Evolutionary conservation across 2,329 filamentous ascomycete species (phyloP), one percentile per base, ranked within the genome.

Genomic region (Xylaria sp.): DNA sequence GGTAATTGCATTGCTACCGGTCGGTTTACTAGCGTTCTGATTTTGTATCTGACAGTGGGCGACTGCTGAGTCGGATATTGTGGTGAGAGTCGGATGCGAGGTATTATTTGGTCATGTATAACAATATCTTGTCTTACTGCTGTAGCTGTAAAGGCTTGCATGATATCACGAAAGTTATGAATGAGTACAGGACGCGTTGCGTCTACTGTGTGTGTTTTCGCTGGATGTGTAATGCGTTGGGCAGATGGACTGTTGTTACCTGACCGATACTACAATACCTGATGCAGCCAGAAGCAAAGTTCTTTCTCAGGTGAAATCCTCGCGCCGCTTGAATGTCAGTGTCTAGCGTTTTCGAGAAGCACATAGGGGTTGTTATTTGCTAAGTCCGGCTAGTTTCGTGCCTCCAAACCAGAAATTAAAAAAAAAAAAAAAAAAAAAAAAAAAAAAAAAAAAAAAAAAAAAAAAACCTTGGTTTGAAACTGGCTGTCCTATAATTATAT

Each of bases 141-240:
- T 56, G 36, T 49, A 49, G 39, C 54, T 43, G 36, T n/a, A 48
- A 18, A 54, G 43, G 46, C 18, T 60, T 70, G 39, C 51, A 68
- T 52, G 65, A 70, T 62, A 60, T 48, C 48, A 70, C 20, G 65
- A 70, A 20, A 41, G 54, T 55, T 54, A 68, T 56, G 65, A 68
- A 28, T 28, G 28, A 28, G 3, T 28, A 28, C 3, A 28, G 28
- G 28, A n/a, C n/a, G n/a, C 3, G 28, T 28, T 28, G 28, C 6
- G 3, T 28, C 52, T 41, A 41, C 12, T 5, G 39, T 41, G 7
- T 39, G n/a, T 18, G 3, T 51, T 41, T 28, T 33, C 5, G 3
- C 10, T n/a, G 5, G 15, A 7, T 49, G 28, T 25, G 13, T 2
- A 12, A 18, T 28, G 23, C 13, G 2, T 10, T 48, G n/a, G 20